phyloP scores from a whole-genome alignment of 495 filamentous ascomycete species.

The Gamarada debralockiae region DNA sequence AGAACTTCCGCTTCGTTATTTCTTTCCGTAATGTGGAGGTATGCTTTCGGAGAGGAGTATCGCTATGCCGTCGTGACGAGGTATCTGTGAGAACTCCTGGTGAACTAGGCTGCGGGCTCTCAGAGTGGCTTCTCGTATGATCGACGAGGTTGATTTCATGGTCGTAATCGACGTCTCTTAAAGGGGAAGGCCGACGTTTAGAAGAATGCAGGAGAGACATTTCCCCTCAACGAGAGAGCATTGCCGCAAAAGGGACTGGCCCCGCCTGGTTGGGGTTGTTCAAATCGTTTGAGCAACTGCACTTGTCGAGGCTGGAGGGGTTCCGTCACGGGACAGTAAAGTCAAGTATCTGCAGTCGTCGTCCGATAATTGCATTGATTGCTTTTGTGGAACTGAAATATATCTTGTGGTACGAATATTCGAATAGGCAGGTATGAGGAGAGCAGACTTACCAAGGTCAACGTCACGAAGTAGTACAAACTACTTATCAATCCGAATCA shows the following conservation, averaged over 20 bases:
- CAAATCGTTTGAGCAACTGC: too few species aligned
- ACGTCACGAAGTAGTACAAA: too few species aligned
- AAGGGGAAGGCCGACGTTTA: constrained; percentile 39
- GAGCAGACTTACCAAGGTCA: too few species aligned
- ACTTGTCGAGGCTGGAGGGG: too few species aligned
- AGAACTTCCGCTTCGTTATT: constrained; percentile 54
- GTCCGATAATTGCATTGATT: too few species aligned
- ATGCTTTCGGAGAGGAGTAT: constrained; percentile 16
- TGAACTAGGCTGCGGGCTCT: background rate
- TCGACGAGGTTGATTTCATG: constrained; percentile 59
- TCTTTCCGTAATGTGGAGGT: constrained; percentile 39
- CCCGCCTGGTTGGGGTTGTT: too few species aligned
- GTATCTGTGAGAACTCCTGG: constrained; percentile 8
- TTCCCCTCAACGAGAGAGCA: constrained; percentile 12
- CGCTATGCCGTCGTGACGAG: constrained; percentile 21
- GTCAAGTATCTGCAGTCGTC: too few species aligned
- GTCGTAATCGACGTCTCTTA: constrained; percentile 53
- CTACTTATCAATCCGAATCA: too few species aligned
- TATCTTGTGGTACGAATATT: too few species aligned
- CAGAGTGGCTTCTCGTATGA: constrained; percentile 29
- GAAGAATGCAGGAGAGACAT: constrained; percentile 23
- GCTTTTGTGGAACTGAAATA: too few species aligned
- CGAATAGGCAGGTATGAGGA: too few species aligned
- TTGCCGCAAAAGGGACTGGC: background rate
- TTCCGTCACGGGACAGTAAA: too few species aligned